phyloP scores from a whole-genome alignment of 306 rosid species.

The Pachyrhizus erosus region DNA sequence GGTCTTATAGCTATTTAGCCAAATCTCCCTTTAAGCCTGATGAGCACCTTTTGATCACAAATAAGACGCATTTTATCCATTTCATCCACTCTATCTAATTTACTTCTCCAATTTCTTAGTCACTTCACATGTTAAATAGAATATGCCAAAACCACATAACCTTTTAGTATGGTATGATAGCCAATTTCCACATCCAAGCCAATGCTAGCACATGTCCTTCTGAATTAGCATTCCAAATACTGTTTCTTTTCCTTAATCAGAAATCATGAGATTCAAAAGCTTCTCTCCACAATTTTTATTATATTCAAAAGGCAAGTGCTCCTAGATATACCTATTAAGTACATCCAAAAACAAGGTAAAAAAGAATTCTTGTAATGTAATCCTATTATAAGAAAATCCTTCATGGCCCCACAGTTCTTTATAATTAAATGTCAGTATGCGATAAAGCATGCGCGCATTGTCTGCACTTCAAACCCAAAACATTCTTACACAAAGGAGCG shows the following conservation, averaged over 20 bases:
- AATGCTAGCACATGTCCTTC: background rate
- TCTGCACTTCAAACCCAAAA: background rate
- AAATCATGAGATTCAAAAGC: conserved; percentile 5
- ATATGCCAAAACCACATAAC: background rate
- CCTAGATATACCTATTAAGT: background rate
- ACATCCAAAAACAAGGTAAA: background rate
- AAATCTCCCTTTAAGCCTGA: background rate
- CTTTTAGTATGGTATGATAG: background rate
- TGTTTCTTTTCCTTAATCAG: background rate
- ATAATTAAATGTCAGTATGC: background rate
- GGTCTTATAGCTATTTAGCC: background rate
- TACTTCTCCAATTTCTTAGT: background rate
- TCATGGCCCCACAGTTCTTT: background rate
- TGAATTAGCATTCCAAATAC: background rate
- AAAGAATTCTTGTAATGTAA: background rate
- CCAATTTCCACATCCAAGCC: background rate
- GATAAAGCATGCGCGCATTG: background rate
- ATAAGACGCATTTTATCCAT: background rate
- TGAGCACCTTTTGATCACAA: background rate
- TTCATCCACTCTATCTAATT: conserved; percentile 8
- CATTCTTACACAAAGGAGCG: background rate
- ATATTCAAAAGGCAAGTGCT: background rate
- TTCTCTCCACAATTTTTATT: conserved; percentile 15
- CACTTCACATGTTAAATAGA: conserved; percentile 8
- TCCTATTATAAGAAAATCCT: background rate